phyloP scores from a whole-genome alignment of 805 yeast species.

The Monosporozyma aerobia region DNA sequence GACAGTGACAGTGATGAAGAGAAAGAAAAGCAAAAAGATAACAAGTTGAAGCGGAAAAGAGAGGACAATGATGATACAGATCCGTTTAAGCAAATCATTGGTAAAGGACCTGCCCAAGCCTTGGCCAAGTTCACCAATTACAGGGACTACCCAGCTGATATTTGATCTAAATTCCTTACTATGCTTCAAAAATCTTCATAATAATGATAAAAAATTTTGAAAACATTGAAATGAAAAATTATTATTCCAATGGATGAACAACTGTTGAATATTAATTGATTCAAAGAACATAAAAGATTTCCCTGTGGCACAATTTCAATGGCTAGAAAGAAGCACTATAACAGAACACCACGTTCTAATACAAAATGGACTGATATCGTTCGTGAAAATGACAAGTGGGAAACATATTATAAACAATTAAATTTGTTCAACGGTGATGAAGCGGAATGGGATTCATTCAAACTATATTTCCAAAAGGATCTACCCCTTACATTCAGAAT shows the following conservation, averaged over 20 bases:
- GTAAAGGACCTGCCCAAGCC: slow-evolving; percentile 15
- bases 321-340: slow-evolving; percentile 4
- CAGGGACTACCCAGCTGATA: slow-evolving; percentile 21
- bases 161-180: too few species aligned
- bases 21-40: neutral
- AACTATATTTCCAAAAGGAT: slow-evolving; percentile 62
- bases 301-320: neutral
- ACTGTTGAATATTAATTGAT: neutral
- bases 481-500: slow-evolving; percentile 90
- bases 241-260: neutral
- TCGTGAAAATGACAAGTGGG: slow-evolving; percentile 80
- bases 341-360: slow-evolving; percentile 25
- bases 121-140: slow-evolving; percentile 20
- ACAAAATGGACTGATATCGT: slow-evolving; percentile 56
- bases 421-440: slow-evolving; percentile 57
- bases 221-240: neutral
- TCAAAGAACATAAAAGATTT: neutral
- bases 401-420: slow-evolving; percentile 67
- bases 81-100: slow-evolving; percentile 2
- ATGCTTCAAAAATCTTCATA: neutral
- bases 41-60: neutral
- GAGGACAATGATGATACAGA: neutral
- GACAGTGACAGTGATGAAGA: slow-evolving; percentile 3
- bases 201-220: neutral
- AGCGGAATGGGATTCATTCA: slow-evolving; percentile 63